Base-by-base conservation (phyloP, 2,329 filamentous ascomycete species). In the Exophiala bonariae region DNA sequence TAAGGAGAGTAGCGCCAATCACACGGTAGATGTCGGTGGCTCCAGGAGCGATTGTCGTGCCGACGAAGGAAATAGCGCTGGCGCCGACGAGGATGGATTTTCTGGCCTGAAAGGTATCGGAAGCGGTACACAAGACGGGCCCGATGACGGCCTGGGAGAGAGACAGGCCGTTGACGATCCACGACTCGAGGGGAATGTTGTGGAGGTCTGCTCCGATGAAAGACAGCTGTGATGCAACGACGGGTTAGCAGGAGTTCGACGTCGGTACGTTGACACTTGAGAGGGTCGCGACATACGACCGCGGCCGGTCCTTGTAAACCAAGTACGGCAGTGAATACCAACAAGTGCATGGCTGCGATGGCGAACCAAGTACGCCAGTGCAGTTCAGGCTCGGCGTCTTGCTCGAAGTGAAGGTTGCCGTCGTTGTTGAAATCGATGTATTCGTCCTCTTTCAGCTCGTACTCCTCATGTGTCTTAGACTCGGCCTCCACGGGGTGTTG, bases 61-160 rank as follows among this genome's bases (percentile, higher is more conserved):
- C 51, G 16, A 54, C 28, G 30, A 51, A 47, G 2, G 47, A 41
- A 8, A 47, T 28, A 13, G 39, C 11, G 8, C 16, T 42, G n/a
- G 41, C n/a, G 11, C 7, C 41, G 18, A 53, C 35, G n/a, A 54
- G 35, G 10, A 54, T n/a, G 3, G 16, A 10, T 17, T 54, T 54
- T 11, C 52, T 37, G 7, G 35, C 48, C 35, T 52, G 52, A 14
- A 52, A 54, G 19, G 23, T 44, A 31, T 54, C 52, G 8, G 52
- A 54, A 2, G 37, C 49, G 5, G 48, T 41, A 11, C 40, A 44
- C 9, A 54, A 34, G 18, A 54, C 9, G 10, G 52, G 52, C 11
- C 20, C 30, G n/a, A 54, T 17, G 2, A 54, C 52, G 3, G 35
- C 44, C 40, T 54, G 52, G 14, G 49, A 39, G 8, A 54, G 32